Evolutionary conservation across 2,329 filamentous ascomycete species (phyloP), one percentile per base, ranked within the genome.

Genomic region (Hirsutella minnesotensis): DNA sequence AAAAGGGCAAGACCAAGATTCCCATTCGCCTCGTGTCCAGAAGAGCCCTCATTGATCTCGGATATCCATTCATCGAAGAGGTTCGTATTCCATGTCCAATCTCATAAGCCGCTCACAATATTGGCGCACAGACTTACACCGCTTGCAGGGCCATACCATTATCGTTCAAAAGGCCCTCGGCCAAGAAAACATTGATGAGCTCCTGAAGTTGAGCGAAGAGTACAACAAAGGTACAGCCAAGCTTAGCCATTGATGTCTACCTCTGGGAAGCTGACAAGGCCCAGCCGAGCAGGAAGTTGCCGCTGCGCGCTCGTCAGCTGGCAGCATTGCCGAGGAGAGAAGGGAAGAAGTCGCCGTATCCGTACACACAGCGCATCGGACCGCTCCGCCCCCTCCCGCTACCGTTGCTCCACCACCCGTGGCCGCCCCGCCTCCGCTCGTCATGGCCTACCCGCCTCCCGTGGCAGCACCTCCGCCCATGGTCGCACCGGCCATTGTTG

Each of bases 1-100:
- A 85, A 65, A 88, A 83, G 60, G 89, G 89, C 53, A 94, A 89
- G 72, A 95, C 89, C 13, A 79, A 85, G 52, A 88, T 95, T 59
- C 89, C 89, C 1, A 79, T 77, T 46, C 77, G 83, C 44, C 69
- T 95, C 46, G 86, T 94, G 13, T 84, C 85, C 49, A 83, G 84
- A 58, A 74, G 81, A 47, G 89, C 86, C 2, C 75, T 95, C 29
- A 81, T 85, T 48, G 86, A 95, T 49, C 70, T 94, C 13, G 83
- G 85, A 12, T 95, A 95, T 61, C 86, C 86, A 0, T 95, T 81
- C 53, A 75, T 86, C 44, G 85, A 94, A 66, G 87, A 95, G 72
- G 86, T 89, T 62, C 52, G 76, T 59, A 5, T n/a, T n/a, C n/a
- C n/a, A n/a, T 7, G 2, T 10, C n/a, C 5, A 5, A 9, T 18